These are phyloP conservation scores for Colletotrichum falcatum DNA, from an alignment of 2,329 filamentous ascomycete species.

Conservation along the genomic window DNA sequence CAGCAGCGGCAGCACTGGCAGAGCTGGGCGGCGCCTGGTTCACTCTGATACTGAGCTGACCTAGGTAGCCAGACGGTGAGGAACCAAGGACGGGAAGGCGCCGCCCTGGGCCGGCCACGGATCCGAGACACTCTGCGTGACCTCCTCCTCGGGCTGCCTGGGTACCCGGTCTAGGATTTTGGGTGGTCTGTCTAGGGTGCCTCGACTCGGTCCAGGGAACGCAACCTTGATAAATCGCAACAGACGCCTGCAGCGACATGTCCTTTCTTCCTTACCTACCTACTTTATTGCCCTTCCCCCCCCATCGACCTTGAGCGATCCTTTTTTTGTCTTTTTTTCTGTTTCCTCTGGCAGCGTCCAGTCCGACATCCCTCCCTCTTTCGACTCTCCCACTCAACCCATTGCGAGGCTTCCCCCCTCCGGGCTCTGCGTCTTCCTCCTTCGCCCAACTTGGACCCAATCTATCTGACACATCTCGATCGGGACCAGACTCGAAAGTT, in stretches of 20 bases:
- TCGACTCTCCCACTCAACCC: neutral
- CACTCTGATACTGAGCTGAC: neutral
- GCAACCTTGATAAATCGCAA: slow-evolving; percentile 38
- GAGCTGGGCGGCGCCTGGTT: slow-evolving; percentile 7
- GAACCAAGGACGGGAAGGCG: slow-evolving; percentile 15
- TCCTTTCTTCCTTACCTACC: slow-evolving; percentile 1
- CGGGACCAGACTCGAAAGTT: neutral
- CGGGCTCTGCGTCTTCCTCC: neutral
- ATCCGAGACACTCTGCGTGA: slow-evolving; percentile 41
- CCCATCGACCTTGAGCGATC: neutral
- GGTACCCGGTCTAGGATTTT: neutral
- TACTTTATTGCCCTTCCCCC: slow-evolving; percentile 12
- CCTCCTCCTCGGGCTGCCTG: slow-evolving; percentile 14
- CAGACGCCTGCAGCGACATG: slow-evolving; percentile 10
- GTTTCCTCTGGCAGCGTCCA: too few relatives aligned
- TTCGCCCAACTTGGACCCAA: neutral
- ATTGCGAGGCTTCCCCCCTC: neutral
- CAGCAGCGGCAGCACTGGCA: neutral
- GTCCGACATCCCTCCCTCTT: neutral
- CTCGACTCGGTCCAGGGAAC: slow-evolving; percentile 22
- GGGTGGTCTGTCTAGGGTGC: slow-evolving; percentile 11
- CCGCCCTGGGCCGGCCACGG: slow-evolving; percentile 37
- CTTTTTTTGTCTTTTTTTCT: neutral
- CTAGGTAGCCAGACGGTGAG: neutral
- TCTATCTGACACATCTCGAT: too few relatives aligned